Evolutionary conservation across 345 rosid genomes (phyloP), one percentile per base, ranked within the genome.

Genomic region (Erysimum cheiranthoides): DNA sequence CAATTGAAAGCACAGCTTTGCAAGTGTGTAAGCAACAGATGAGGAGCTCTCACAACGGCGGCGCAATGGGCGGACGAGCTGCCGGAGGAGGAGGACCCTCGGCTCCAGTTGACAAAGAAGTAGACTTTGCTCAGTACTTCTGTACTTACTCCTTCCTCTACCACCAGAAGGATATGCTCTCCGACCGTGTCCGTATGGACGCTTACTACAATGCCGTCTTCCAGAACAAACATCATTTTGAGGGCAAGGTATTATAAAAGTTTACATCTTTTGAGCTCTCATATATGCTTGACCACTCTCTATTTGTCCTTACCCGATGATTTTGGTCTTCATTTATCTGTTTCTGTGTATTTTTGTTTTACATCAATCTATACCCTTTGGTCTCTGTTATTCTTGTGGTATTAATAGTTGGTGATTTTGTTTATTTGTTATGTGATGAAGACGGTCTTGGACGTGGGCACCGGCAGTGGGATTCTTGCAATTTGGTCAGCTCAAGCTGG

Each of bases 401-500:
- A 2, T 49, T 65, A 10, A 21, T 51, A 31, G 43, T 59, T 57
- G 46, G 36, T 73, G 50, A 43, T 18, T 32, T 10, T 74, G 40
- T 16, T 8, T 40, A 10, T 52, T 30, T 25, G 54, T 32, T 6
- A 59, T 79, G 61, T 76, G 53, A 77, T 74, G 77, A 81, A 95
- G 99, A 81, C 89, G 17, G 96, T 95, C 70, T 75, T 95, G 86
- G 99, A 95, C 82, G 99, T 95, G 61, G 99, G 99, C 46, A 90
- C 99, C 0, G 99, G 99, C 46, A 95, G 97, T 82, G 99, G 99
- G 45, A 95, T 95, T 76, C 99, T 95, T 58, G 99, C 99, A 51
- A 92, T 95, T 47, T 95, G 99, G 99, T 92, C 97, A 10, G 99
- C 99, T 5, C 97, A 92, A 79, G 99, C 97, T 10, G 99, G 99